A percentile compares a stretch with the other conserved stretches of the same genome.
Evolutionary conservation across 2,329 filamentous ascomycete genomes (phyloP).

Genomic region (Xylariaceae sp.): DNA sequence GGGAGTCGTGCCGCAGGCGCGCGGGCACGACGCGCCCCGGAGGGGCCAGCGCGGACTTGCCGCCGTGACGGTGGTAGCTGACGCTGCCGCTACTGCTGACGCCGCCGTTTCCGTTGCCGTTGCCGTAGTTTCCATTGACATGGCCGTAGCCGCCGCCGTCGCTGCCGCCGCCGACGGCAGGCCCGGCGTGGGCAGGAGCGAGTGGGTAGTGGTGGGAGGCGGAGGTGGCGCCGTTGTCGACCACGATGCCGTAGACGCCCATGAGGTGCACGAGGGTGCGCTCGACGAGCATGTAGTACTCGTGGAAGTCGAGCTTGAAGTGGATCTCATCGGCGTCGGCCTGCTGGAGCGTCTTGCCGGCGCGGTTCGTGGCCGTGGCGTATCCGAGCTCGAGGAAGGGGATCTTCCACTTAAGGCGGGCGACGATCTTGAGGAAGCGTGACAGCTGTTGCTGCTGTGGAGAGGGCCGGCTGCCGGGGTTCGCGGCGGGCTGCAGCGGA

Average conservation of each 20-base stretch:
- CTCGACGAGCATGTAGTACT: constrained; percentile 68
- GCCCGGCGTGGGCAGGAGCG: no score
- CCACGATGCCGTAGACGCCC: constrained; percentile 50
- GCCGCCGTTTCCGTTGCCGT: constrained; percentile 17
- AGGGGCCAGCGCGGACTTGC: no score
- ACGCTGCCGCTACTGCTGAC: neutral
- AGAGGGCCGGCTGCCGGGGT: constrained; percentile 3
- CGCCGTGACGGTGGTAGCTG: constrained; percentile 1
- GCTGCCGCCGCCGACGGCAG: neutral
- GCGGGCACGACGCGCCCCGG: no score
- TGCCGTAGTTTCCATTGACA: constrained; percentile 4
- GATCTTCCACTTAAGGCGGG: constrained; percentile 56
- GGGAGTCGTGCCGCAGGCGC: no score
- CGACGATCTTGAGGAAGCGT: constrained; percentile 53
- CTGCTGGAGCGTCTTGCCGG: constrained; percentile 26
- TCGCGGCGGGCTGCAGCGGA: constrained; percentile 1
- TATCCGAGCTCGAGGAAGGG: constrained; percentile 53
- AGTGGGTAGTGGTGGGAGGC: neutral
- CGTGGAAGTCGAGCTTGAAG: constrained; percentile 73
- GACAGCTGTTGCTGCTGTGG: constrained; percentile 38
- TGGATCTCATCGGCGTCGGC: constrained; percentile 45
- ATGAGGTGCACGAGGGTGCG: constrained; percentile 61
- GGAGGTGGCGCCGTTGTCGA: neutral
- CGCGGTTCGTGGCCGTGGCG: constrained; percentile 36
- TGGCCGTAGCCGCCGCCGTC: constrained; percentile 4